A percentile compares a stretch with the other conserved stretches of the same genome.
phyloP scores from a whole-genome alignment of 2,329 filamentous ascomycete genomes.

The Aspergillus floridensis region DNA sequence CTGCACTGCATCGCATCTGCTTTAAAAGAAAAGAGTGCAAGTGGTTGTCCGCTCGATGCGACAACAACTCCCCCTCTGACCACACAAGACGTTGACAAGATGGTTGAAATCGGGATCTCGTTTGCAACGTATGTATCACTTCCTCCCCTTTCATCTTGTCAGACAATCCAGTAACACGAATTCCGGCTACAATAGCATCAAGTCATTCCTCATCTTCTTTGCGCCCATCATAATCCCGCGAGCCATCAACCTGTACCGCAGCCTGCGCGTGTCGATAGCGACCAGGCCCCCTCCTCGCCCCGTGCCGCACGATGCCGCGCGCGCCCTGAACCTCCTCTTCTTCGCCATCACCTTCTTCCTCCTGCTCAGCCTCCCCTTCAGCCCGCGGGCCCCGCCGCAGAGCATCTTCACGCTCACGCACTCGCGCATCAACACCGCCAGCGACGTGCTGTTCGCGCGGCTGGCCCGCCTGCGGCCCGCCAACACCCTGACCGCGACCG shows the following conservation, averaged over 20 bases:
- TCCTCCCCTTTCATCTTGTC: background rate
- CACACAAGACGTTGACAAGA: slow-evolving; percentile 13
- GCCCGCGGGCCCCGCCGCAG: slow-evolving; percentile 48
- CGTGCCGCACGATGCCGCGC: slow-evolving; percentile 33
- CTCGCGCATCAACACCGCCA: slow-evolving; percentile 81
- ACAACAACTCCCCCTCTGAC: background rate
- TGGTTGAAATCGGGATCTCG: slow-evolving; percentile 30
- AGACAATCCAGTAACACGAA: too few relatives aligned
- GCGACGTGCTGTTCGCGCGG: slow-evolving; percentile 78
- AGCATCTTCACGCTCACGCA: slow-evolving; percentile 78
- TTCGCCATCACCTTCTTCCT: slow-evolving; percentile 54
- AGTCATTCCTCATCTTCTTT: slow-evolving; percentile 44
- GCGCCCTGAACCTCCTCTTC: slow-evolving; percentile 52
- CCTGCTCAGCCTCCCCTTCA: slow-evolving; percentile 65
- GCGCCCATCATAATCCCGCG: slow-evolving; percentile 43
- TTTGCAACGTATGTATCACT: slow-evolving; percentile 31
- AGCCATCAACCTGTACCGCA: slow-evolving; percentile 38
- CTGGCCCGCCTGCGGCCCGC: slow-evolving; percentile 50
- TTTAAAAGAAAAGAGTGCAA: background rate
- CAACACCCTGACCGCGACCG: slow-evolving; percentile 48
- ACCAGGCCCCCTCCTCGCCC: slow-evolving; percentile 38
- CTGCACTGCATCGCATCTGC: background rate
- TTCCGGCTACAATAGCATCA: slow-evolving; percentile 32
- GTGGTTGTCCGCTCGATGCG: background rate
- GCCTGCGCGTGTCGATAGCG: slow-evolving; percentile 32